Conservation (phyloP, 78 protist species). For the Speleostelium caveatum region DNA sequence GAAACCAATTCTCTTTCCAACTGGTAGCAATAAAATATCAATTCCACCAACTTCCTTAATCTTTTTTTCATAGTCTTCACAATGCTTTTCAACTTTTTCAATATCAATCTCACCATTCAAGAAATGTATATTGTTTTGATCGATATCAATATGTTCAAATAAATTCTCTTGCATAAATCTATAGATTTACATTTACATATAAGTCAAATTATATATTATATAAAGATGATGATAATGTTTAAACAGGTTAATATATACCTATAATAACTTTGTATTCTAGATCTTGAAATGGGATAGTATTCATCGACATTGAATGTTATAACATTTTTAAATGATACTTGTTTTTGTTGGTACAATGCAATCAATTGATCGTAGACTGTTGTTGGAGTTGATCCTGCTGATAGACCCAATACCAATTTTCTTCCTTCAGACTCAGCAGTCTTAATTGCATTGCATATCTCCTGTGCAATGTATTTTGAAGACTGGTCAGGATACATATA, state of each 20-base stretch:
- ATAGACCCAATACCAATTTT: constrained; percentile 30
- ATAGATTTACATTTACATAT: background rate
- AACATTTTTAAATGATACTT: constrained; percentile 85
- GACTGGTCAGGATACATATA: constrained; percentile 54
- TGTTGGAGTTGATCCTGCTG: constrained; percentile 58
- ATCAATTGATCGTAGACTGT: constrained; percentile 82
- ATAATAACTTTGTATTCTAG: constrained; percentile 38
- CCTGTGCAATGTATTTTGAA: constrained; percentile 6
- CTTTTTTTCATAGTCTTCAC: constrained; percentile 81
- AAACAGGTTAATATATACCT: constrained; percentile 36
- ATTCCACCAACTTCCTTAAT: constrained; percentile 87
- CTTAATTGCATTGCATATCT: constrained; percentile 15
- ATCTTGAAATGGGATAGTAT: constrained; percentile 77
- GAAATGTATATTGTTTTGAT: constrained; percentile 80
- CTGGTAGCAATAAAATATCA: constrained; percentile 89
- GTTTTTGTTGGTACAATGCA: constrained; percentile 56
- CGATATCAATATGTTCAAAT: constrained; percentile 88
- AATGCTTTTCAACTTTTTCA: constrained; percentile 73
- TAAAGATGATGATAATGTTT: background rate
- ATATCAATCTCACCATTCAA: constrained; percentile 86
- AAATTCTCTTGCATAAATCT: constrained; percentile 91
- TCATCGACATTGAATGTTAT: constrained; percentile 95
- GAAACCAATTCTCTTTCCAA: constrained; percentile 96
- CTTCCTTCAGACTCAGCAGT: background rate
- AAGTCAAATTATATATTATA: constrained; percentile 78